Evolutionary conservation across 345 rosid species (phyloP).

Genomic region (Camelina hispida): DNA sequence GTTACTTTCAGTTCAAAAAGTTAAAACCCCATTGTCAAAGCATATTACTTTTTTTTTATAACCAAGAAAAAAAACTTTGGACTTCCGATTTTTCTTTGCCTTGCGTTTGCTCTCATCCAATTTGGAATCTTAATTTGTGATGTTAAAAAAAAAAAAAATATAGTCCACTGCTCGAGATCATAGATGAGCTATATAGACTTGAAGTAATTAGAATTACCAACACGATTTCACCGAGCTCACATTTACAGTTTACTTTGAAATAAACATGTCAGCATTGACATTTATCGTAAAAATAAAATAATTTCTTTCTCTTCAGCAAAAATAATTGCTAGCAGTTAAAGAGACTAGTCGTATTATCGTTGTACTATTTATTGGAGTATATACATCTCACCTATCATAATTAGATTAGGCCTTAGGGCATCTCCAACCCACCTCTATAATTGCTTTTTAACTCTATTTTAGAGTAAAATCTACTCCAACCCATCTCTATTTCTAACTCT

Average conservation of each 20-base stretch:
- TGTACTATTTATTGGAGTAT: background rate
- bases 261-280: conserved; percentile 4
- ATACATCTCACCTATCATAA: conserved; percentile 44
- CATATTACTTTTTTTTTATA: background rate
- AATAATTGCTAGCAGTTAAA: conserved; percentile 10
- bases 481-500: too few species aligned
- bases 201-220: too few species aligned
- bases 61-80: background rate
- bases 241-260: background rate
- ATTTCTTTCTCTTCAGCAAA: conserved; percentile 4
- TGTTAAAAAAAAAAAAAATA: too few species aligned
- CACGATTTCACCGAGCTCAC: background rate
- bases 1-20: background rate
- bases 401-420: conserved; percentile 76
- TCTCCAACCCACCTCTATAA: too few species aligned
- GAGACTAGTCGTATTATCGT: conserved; percentile 7
- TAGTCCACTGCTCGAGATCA: background rate
- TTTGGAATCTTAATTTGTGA: background rate
- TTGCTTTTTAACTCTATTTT: too few species aligned
- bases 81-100: background rate
- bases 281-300: background rate
- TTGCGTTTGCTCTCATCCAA: background rate
- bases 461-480: too few species aligned
- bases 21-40: background rate
- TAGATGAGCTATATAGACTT: too few species aligned